Evolutionary conservation across 1,284 basidiomycete genomes (phyloP).

Genomic region (Puccinia triticina): DNA sequence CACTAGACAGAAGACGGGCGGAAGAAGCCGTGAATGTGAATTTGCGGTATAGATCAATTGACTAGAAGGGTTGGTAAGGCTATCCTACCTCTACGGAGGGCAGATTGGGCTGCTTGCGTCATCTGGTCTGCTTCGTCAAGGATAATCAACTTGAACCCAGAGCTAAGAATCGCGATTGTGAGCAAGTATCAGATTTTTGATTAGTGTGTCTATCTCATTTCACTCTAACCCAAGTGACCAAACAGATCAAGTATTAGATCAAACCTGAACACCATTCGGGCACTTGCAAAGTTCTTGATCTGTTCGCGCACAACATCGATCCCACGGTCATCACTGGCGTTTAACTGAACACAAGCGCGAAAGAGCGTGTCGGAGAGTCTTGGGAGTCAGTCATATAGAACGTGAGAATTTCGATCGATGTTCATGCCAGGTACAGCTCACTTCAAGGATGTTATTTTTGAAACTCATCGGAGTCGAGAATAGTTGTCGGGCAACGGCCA

Average conservation of each 20-base stretch:
- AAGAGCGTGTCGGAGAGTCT: not conserved
- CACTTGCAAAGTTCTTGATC: conserved; percentile 98
- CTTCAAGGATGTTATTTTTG: conserved; percentile 90
- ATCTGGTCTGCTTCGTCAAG: conserved; percentile 99
- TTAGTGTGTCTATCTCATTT: not conserved
- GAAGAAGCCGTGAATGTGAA: not conserved
- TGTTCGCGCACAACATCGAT: conserved; percentile 98
- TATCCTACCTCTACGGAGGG: conserved; percentile 74
- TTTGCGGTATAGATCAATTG: not conserved
- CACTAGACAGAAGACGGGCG: conserved; percentile 62
- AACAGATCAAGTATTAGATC: conserved; percentile 52
- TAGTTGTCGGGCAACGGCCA: conserved; percentile 92
- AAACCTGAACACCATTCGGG: conserved; percentile 74
- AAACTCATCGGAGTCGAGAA: conserved; percentile 74
- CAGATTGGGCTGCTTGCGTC: conserved; percentile 96
- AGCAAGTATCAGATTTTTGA: not conserved
- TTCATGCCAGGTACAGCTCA: conserved; percentile 60
- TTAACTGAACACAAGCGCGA: conserved; percentile 67
- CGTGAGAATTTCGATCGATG: not conserved
- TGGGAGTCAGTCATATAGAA: not conserved
- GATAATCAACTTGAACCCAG: conserved; percentile 95
- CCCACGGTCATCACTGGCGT: conserved; percentile 95
- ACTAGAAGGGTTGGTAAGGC: not conserved
- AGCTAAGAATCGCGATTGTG: conserved; percentile 63
- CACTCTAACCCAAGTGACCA: not conserved